Conservation (phyloP, 257 asterid genomes). For the Buddleja alternifolia region DNA sequence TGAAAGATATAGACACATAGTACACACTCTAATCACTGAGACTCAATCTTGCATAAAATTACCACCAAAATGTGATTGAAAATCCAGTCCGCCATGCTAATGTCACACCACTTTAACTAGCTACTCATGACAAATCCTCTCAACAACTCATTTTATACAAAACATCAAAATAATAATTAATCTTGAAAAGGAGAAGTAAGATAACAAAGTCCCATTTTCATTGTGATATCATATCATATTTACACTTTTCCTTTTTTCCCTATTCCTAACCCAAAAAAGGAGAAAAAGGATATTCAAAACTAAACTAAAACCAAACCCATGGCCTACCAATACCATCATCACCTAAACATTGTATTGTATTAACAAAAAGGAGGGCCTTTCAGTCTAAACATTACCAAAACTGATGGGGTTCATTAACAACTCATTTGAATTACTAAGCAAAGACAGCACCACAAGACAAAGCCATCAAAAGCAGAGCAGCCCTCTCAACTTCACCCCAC, state of each 20-base stretch:
- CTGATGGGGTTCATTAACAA: not conserved
- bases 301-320: slow-evolving; percentile 6
- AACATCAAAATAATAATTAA: not conserved
- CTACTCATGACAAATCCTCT: too few relatives aligned
- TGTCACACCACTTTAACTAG: too few relatives aligned
- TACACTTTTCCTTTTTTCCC: slow-evolving; percentile 33
- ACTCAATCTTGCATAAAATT: too few relatives aligned
- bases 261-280: slow-evolving; percentile 1
- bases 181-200: not conserved
- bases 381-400: slow-evolving; percentile 13
- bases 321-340: not conserved
- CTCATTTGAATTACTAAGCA: slow-evolving; percentile 24
- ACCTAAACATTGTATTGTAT: not conserved
- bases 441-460: slow-evolving; percentile 71
- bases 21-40: too few relatives aligned
- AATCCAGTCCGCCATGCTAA: too few relatives aligned
- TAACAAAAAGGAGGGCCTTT: not conserved
- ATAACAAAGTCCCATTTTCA: slow-evolving; percentile 24
- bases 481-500: slow-evolving; percentile 71
- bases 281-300: slow-evolving; percentile 15
- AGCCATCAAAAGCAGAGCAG: slow-evolving; percentile 78
- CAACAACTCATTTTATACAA: too few relatives aligned
- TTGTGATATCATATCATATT: slow-evolving; percentile 25
- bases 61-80: too few relatives aligned
- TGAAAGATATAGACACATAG: too few relatives aligned